Conservation (phyloP, 1,284 basidiomycete genomes). For the Sporisorium reilianum region DNA sequence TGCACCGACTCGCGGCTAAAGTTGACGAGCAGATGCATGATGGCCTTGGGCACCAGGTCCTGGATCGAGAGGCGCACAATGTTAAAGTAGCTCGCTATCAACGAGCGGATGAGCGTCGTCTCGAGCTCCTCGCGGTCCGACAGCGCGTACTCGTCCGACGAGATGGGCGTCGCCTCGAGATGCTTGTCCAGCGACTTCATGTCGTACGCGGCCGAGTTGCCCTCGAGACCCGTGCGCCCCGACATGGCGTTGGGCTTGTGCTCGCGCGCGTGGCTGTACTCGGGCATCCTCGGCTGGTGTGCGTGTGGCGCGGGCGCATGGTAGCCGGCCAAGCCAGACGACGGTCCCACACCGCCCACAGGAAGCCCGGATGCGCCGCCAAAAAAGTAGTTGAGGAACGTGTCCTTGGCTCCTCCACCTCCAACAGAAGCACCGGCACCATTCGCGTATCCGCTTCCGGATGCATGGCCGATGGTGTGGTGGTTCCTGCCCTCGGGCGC, state of each 20-base stretch:
- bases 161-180: constrained; percentile 74
- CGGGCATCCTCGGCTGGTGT: constrained; percentile 33
- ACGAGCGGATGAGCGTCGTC: constrained; percentile 89
- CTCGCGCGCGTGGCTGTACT: constrained; percentile 40
- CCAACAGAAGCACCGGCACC: constrained; percentile 21
- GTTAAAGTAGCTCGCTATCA: constrained; percentile 94
- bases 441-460: constrained; percentile 22
- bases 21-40: constrained; percentile 83
- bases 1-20: constrained; percentile 95
- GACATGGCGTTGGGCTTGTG: constrained; percentile 70
- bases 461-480: constrained; percentile 50
- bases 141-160: constrained; percentile 74
- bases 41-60: constrained; percentile 89
- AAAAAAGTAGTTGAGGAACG: constrained; percentile 69
- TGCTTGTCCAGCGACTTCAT: constrained; percentile 99
- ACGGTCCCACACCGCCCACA: constrained; percentile 48
- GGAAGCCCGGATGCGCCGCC: constrained; percentile 63
- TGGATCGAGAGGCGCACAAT: constrained; percentile 97
- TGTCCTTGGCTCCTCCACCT: constrained; percentile 53
- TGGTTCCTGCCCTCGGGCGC: constrained; percentile 29
- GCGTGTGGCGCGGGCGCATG: constrained; percentile 35
- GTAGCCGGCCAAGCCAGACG: constrained; percentile 48
- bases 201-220: constrained; percentile 88
- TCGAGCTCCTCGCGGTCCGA: constrained; percentile 93
- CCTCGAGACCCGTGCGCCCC: constrained; percentile 77